phyloP scores from a whole-genome alignment of 2,329 filamentous ascomycete genomes.

The Aspergillus vadensis region DNA sequence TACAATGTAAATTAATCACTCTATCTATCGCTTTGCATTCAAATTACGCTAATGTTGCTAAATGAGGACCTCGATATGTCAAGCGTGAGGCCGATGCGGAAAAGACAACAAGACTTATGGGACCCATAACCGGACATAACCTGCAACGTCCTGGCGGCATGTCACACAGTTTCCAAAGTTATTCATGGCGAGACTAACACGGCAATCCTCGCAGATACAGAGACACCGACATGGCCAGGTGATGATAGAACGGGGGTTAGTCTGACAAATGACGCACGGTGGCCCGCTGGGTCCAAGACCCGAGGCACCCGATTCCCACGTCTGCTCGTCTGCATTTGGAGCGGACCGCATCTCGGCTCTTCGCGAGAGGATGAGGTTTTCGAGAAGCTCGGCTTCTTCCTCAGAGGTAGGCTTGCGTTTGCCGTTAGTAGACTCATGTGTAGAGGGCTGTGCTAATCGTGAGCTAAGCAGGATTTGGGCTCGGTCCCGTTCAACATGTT shows the following conservation, averaged over 20 bases:
- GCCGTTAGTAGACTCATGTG: slow-evolving; percentile 18
- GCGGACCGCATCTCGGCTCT: slow-evolving; percentile 39
- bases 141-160: slow-evolving; percentile 82
- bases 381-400: slow-evolving; percentile 61
- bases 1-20: background rate
- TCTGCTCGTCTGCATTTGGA: slow-evolving; percentile 30
- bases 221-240: slow-evolving; percentile 97
- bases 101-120: slow-evolving; percentile 50
- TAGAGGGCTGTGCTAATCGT: slow-evolving; percentile 34
- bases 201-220: slow-evolving; percentile 90
- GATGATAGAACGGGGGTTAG: slow-evolving; percentile 80
- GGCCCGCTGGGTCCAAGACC: slow-evolving; percentile 74
- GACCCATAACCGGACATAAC: slow-evolving; percentile 89
- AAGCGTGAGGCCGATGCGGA: background rate
- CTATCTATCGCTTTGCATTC: background rate
- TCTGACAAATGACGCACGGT: slow-evolving; percentile 91
- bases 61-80: background rate
- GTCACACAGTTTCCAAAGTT: slow-evolving; percentile 97
- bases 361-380: slow-evolving; percentile 60
- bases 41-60: background rate
- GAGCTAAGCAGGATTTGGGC: slow-evolving; percentile 65
- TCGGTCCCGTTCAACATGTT: slow-evolving; percentile 68
- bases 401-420: slow-evolving; percentile 44
- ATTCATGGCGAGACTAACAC: slow-evolving; percentile 91
- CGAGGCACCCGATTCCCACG: slow-evolving; percentile 71